A percentile compares a stretch with the other conserved stretches of the same genome.
These are phyloP conservation scores for Bipolaris oryzae DNA, from an alignment of 2,329 filamentous ascomycete genomes.

Conservation along the genomic window DNA sequence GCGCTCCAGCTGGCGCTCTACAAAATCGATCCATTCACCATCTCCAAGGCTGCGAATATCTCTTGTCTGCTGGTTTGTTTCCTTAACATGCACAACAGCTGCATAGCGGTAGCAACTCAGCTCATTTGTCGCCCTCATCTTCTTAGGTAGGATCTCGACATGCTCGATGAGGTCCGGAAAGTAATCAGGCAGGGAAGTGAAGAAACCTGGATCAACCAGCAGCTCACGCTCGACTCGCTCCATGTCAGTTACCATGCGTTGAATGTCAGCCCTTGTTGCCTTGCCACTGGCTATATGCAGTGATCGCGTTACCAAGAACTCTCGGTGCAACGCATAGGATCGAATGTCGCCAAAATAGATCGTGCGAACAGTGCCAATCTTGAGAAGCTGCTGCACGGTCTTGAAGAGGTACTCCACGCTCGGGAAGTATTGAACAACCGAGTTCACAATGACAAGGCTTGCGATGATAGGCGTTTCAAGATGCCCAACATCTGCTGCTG, in stretches of 20 bases:
- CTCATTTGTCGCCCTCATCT: constrained; percentile 16
- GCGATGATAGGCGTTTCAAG: background rate
- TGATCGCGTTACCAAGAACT: constrained; percentile 2
- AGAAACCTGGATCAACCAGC: constrained; percentile 15
- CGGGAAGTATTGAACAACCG: constrained; percentile 18
- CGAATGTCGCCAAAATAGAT: constrained; percentile 15
- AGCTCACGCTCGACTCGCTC: constrained; percentile 3
- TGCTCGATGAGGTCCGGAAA: constrained; percentile 1
- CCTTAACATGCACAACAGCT: constrained; percentile 1
- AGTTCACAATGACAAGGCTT: constrained; percentile 9
- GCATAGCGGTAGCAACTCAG: constrained; percentile 19
- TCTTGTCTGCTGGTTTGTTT: background rate
- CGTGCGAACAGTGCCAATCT: background rate
- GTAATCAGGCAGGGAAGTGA: constrained; percentile 2
- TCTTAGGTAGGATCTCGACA: constrained; percentile 17
- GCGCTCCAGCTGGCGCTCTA: background rate
- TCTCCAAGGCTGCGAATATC: background rate
- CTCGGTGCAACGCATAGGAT: constrained; percentile 5
- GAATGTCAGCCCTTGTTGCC: constrained; percentile 1
- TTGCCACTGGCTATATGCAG: background rate
- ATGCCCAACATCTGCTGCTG: background rate
- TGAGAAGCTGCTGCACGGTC: background rate
- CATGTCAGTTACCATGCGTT: constrained; percentile 8
- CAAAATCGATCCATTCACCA: background rate
- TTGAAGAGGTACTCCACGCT: constrained; percentile 14